Evolutionary conservation across 2,329 filamentous ascomycete species (phyloP).

Genomic region (Colletotrichum eremochloae): DNA sequence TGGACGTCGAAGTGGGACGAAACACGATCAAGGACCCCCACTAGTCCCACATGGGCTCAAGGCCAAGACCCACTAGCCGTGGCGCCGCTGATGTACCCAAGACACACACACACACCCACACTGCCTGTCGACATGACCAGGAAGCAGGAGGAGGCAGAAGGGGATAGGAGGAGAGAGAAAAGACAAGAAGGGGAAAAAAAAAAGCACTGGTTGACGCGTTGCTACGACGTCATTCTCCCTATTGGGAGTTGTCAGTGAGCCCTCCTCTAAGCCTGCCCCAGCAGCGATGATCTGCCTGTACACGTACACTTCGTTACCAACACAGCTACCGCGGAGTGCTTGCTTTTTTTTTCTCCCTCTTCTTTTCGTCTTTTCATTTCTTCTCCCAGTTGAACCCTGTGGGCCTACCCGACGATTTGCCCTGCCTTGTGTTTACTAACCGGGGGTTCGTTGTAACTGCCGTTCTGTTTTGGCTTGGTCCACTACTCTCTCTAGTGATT

Average conservation of each 20-base stretch:
- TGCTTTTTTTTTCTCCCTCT: too few relatives aligned
- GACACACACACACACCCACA: background rate
- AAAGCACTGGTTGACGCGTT: background rate
- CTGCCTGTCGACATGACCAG: conserved; percentile 11
- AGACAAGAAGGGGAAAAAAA: background rate
- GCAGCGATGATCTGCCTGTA: conserved; percentile 13
- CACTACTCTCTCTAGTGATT: background rate
- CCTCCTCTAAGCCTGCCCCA: conserved; percentile 28
- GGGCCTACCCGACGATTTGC: background rate
- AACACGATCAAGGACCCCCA: background rate
- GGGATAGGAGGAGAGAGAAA: background rate
- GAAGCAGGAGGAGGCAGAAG: conserved; percentile 1
- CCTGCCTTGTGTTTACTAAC: conserved; percentile 27
- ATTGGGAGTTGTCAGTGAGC: conserved; percentile 11
- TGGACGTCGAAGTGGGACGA: conserved; percentile 5
- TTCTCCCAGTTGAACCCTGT: background rate
- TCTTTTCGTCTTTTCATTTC: background rate
- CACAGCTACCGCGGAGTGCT: background rate
- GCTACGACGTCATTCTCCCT: conserved; percentile 39
- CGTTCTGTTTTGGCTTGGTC: conserved; percentile 1
- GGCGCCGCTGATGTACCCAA: conserved; percentile 4
- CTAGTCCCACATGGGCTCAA: background rate
- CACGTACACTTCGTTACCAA: conserved; percentile 13
- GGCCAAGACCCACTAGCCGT: conserved; percentile 14
- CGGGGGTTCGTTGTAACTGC: conserved; percentile 1